Evolutionary conservation across 495 filamentous ascomycete genomes (phyloP).

Genomic region (Aspergillus saccharolyticus): DNA sequence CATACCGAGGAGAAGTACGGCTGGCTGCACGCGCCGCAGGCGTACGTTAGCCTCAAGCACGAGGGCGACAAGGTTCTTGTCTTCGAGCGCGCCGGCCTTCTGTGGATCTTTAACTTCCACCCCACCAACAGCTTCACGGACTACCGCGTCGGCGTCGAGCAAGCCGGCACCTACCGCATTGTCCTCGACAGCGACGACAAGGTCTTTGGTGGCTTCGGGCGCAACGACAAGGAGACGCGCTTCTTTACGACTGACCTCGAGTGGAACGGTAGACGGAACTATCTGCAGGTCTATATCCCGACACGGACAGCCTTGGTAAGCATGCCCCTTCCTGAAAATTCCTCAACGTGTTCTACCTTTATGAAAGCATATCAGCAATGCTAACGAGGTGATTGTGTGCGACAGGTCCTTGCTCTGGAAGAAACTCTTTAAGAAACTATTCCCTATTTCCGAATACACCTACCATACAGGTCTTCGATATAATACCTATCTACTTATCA

Average conservation of each 20-base stretch:
- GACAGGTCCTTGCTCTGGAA: constrained; percentile 50
- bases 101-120: constrained; percentile 98
- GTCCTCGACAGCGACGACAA: constrained; percentile 77
- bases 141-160: constrained; percentile 85
- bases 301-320: constrained; percentile 80
- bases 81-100: constrained; percentile 84
- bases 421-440: constrained; percentile 33
- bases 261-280: constrained; percentile 89
- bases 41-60: constrained; percentile 90
- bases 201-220: constrained; percentile 72
- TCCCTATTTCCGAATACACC: neutral
- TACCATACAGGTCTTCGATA: neutral
- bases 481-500: no score
- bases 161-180: constrained; percentile 78
- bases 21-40: constrained; percentile 84
- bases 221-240: constrained; percentile 68
- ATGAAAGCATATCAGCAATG: no score
- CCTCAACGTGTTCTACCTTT: no score
- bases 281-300: constrained; percentile 87
- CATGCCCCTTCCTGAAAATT: neutral
- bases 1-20: constrained; percentile 78
- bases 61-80: constrained; percentile 92
- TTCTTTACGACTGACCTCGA: constrained; percentile 86
- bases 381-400: constrained; percentile 12
- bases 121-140: constrained; percentile 82